Evolutionary conservation across 2,329 filamentous ascomycete genomes (phyloP).

Genomic region (Chalara sp.): DNA sequence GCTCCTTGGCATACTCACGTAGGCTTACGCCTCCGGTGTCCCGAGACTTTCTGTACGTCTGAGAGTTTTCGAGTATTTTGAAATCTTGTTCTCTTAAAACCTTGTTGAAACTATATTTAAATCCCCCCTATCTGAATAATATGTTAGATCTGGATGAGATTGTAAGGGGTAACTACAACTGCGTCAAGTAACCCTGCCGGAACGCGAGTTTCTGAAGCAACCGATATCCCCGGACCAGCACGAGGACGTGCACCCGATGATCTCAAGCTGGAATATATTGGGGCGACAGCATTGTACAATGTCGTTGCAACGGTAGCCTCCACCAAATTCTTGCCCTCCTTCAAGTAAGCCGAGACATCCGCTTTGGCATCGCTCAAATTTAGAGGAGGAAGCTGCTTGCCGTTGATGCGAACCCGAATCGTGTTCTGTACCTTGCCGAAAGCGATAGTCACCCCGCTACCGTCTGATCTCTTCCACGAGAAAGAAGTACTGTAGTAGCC

Average conservation of each 20-base stretch:
- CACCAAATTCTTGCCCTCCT: conserved; percentile 3
- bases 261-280: neutral
- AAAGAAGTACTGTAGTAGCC: conserved; percentile 27
- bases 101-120: too few species aligned
- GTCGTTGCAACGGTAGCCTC: conserved; percentile 3
- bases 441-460: conserved; percentile 4
- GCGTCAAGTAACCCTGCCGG: neutral
- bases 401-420: conserved; percentile 5
- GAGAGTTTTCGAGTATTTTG: too few species aligned
- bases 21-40: too few species aligned
- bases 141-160: neutral
- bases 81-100: too few species aligned
- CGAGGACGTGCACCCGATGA: neutral
- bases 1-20: too few species aligned
- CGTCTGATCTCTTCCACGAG: neutral
- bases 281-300: conserved; percentile 1
- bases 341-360: conserved; percentile 6
- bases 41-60: too few species aligned
- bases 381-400: conserved; percentile 1
- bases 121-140: too few species aligned
- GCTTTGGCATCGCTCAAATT: conserved; percentile 2
- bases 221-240: neutral
- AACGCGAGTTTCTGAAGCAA: neutral
- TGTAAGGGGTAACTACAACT: neutral
- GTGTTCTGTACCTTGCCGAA: conserved; percentile 4